phyloP scores from a whole-genome alignment of 2,329 filamentous ascomycete genomes.

The Diaporthe eres region DNA sequence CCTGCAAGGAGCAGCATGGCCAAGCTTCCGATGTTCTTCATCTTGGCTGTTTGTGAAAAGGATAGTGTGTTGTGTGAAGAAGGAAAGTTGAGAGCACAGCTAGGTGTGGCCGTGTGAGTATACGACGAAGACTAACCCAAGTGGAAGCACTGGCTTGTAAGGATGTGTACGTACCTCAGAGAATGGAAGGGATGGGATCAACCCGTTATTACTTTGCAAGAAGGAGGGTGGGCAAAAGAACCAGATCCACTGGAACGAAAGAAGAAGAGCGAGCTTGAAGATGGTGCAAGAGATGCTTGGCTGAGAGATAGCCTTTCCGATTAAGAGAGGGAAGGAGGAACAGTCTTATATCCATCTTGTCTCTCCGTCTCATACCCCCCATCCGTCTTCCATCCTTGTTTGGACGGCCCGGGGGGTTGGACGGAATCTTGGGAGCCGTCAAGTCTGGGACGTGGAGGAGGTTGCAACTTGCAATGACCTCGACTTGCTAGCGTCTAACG shows the following conservation, averaged over 20 bases:
- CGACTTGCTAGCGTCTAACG: constrained; percentile 7
- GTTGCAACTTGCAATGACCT: constrained; percentile 30
- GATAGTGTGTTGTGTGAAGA: constrained; percentile 17
- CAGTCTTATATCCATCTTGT: constrained; percentile 36
- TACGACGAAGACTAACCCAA: not conserved
- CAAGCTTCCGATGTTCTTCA: constrained; percentile 57
- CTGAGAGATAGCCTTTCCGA: not conserved
- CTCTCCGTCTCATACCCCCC: constrained; percentile 24
- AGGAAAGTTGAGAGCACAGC: constrained; percentile 37
- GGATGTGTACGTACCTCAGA: not conserved
- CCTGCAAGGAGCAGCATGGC: constrained; percentile 54
- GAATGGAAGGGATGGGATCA: constrained; percentile 37
- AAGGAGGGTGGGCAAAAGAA: constrained; percentile 18
- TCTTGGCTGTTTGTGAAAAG: constrained; percentile 47
- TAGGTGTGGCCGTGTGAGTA: constrained; percentile 13
- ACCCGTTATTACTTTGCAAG: constrained; percentile 26
- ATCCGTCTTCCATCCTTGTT: constrained; percentile 29
- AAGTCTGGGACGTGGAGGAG: not conserved
- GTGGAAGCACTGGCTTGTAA: not conserved
- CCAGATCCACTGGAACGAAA: constrained; percentile 39
- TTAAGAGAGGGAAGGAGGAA: not conserved
- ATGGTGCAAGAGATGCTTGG: constrained; percentile 6
- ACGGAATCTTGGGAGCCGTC: constrained; percentile 8
- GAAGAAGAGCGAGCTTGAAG: constrained; percentile 2
- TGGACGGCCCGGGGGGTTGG: constrained; percentile 32